Evolutionary conservation across 106 monocot species (phyloP), one percentile per base, ranked within the genome.

Genomic region (Hemerocallis citrina): DNA sequence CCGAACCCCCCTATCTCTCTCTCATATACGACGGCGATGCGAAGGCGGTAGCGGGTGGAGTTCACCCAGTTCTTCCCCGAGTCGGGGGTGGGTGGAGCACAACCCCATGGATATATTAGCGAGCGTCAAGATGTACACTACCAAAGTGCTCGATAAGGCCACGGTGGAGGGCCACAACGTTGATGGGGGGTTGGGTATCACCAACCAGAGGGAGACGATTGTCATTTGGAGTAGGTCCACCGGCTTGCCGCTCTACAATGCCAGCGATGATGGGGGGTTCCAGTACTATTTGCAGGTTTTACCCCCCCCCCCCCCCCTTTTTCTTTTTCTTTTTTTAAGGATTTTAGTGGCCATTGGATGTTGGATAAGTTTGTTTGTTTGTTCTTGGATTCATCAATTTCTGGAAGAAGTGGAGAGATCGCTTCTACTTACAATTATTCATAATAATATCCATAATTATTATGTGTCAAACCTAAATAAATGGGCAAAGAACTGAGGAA

Each of bases 61-160:
- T 92, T 92, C 88, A 84, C 83, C 52, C 92, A 92, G 77, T 78
- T 74, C 73, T 92, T 84, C 33, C 92, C 92, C 5, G 84, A 88
- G 46, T 87, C 92, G 20, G 92, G 92, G 92, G n/a, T 92, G 92
- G 87, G 87, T 92, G 59, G 92, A 92, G 87, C 92, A 92, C 70
- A 84, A 87, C 30, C 87, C 92, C 5, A 75, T 67, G 71, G 92
- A 92, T 81, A 92, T 92, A 50, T 29, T 92, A 66, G 80, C 87
- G 59, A 92, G 78, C 51, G 81, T 92, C 48, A 63, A 59, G 51
- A 78, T 76, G 4, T 92, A 87, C 72, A 87, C 75, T 70, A 84
- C 80, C 22, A 86, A 84, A 73, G 86, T 87, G 22, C 5, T 87
- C 19, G 86, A 92, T 55, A 92, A 87, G 72, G 92, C 92, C 1